Evolutionary conservation across 1,284 basidiomycete genomes (phyloP).

Genomic region (Boletellus deceptivus): DNA sequence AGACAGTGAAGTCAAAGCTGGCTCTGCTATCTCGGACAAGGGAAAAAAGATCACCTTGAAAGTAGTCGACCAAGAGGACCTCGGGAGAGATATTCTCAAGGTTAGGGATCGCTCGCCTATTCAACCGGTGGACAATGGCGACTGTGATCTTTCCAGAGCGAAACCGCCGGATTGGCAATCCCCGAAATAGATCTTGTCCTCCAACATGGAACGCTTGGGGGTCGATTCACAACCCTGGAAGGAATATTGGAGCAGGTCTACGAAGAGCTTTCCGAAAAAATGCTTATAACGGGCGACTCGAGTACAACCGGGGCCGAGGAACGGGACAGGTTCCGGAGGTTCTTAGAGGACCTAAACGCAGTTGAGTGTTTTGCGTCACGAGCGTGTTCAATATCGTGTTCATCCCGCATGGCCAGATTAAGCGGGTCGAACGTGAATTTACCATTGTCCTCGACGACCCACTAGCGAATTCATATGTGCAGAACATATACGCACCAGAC

Average conservation of each 20-base stretch:
- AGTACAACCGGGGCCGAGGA: constrained; percentile 41
- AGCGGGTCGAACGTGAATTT: constrained; percentile 74
- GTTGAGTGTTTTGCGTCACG: constrained; percentile 37
- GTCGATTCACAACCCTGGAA: constrained; percentile 97
- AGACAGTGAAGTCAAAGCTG: constrained; percentile 98
- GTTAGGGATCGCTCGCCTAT: constrained; percentile 36
- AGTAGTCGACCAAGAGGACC: constrained; percentile 91
- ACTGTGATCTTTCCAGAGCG: constrained; percentile 55
- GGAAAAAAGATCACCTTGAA: constrained; percentile 89
- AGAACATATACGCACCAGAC: constrained; percentile 92
- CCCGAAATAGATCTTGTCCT: constrained; percentile 96
- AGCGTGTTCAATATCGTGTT: neutral
- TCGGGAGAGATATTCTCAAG: constrained; percentile 94
- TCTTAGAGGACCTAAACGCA: constrained; percentile 79
- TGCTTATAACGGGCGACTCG: constrained; percentile 81
- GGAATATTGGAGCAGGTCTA: constrained; percentile 94
- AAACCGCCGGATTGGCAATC: constrained; percentile 87
- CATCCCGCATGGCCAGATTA: constrained; percentile 50
- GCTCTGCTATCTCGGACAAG: constrained; percentile 80
- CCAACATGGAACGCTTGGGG: constrained; percentile 92
- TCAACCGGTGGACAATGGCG: neutral
- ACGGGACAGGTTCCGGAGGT: constrained; percentile 63
- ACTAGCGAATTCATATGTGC: constrained; percentile 92
- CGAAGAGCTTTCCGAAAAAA: constrained; percentile 91
- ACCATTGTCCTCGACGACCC: constrained; percentile 97